Evolutionary conservation across 108 stramenopile species (phyloP).

Genomic region (Ochromonas danica): DNA sequence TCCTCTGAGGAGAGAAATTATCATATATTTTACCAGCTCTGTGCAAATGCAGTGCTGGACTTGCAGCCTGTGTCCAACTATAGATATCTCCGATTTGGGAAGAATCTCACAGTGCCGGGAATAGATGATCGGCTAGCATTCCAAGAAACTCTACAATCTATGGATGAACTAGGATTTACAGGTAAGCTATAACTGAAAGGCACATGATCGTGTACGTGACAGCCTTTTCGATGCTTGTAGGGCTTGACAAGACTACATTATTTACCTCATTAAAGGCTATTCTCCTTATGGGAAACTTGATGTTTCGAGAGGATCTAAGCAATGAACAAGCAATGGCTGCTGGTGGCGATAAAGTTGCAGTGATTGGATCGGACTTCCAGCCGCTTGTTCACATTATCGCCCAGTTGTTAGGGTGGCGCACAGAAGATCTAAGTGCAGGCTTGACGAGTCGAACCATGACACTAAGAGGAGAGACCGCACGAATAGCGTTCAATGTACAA

Average conservation of each 20-base stretch:
- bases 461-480: slow-evolving; percentile 38
- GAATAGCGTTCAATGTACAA: slow-evolving; percentile 32
- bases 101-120: slow-evolving; percentile 39
- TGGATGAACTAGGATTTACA: slow-evolving; percentile 23
- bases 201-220: too few relatives aligned
- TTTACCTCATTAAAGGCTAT: slow-evolving; percentile 48
- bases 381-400: neutral
- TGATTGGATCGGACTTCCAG: neutral
- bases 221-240: neutral
- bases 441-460: slow-evolving; percentile 21
- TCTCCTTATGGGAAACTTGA: slow-evolving; percentile 60
- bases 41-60: slow-evolving; percentile 21
- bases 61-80: slow-evolving; percentile 44
- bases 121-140: slow-evolving; percentile 40
- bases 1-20: slow-evolving; percentile 62
- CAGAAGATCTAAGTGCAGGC: neutral
- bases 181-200: neutral
- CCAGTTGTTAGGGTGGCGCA: neutral
- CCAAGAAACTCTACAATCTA: slow-evolving; percentile 17
- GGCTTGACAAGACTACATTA: neutral
- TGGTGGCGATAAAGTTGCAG: slow-evolving; percentile 42
- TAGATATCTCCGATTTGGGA: slow-evolving; percentile 42
- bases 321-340: too few relatives aligned
- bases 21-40: slow-evolving; percentile 67
- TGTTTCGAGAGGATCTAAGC: slow-evolving; percentile 41